phyloP scores from a whole-genome alignment of 805 yeast genomes.

The Metschnikowia santaceciliae region DNA sequence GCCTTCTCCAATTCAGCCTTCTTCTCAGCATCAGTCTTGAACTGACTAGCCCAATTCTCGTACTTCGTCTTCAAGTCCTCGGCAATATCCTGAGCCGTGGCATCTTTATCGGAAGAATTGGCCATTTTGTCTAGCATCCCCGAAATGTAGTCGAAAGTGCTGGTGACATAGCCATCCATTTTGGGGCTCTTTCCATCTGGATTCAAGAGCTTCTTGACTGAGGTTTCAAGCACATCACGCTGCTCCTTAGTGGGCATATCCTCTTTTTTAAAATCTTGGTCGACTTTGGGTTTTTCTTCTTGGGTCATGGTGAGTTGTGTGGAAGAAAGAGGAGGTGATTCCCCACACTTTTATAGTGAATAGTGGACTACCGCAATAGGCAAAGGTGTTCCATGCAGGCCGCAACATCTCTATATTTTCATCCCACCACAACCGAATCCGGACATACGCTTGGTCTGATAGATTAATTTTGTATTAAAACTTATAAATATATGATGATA shows the following conservation, averaged over 20 bases:
- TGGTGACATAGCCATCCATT: slow-evolving; percentile 25
- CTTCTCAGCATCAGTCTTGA: slow-evolving; percentile 5
- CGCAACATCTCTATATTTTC: neutral
- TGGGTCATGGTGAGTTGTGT: neutral
- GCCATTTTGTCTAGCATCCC: slow-evolving; percentile 26
- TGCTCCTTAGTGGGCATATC: slow-evolving; percentile 12
- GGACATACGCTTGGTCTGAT: too few species aligned
- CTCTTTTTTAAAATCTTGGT: neutral
- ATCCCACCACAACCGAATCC: too few species aligned
- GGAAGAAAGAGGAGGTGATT: neutral
- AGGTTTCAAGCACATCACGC: slow-evolving; percentile 6
- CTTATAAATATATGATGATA: neutral
- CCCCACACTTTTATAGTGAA: neutral
- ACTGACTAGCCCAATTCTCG: slow-evolving; percentile 25
- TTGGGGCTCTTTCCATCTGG: slow-evolving; percentile 28
- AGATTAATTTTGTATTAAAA: too few species aligned
- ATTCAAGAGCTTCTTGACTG: slow-evolving; percentile 19
- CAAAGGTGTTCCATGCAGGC: neutral
- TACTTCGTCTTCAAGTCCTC: slow-evolving; percentile 28
- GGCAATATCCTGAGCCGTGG: slow-evolving; percentile 33
- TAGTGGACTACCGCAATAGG: slow-evolving; percentile 1
- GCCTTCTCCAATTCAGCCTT: neutral
- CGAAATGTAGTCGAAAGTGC: slow-evolving; percentile 26
- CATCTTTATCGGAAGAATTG: slow-evolving; percentile 30
- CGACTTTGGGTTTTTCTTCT: neutral